phyloP scores from a whole-genome alignment of 2,329 filamentous ascomycete genomes.

The Magnaporthiopsis poae region DNA sequence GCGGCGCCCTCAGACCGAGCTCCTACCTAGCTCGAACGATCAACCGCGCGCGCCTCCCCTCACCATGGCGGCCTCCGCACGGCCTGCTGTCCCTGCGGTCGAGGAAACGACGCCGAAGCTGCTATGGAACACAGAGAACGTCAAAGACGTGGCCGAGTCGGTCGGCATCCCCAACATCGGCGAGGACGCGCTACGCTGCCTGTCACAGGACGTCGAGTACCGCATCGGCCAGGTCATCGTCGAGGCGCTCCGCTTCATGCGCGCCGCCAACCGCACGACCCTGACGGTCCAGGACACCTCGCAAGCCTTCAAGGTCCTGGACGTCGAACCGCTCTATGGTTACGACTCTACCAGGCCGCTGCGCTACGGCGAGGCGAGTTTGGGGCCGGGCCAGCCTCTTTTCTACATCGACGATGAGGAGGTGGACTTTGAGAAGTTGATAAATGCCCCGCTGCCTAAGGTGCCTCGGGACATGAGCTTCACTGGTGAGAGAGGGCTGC shows the following conservation, averaged over 20 bases:
- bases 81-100: constrained; percentile 11
- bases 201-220: constrained; percentile 92
- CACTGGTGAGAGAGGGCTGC: constrained; percentile 54
- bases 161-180: constrained; percentile 74
- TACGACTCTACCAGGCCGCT: constrained; percentile 87
- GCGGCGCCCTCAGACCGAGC: background rate
- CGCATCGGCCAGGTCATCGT: constrained; percentile 86
- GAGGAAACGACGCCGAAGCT: constrained; percentile 35
- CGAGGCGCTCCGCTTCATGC: constrained; percentile 93
- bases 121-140: constrained; percentile 93
- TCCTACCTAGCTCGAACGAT: too few species aligned
- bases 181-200: constrained; percentile 76
- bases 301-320: constrained; percentile 72
- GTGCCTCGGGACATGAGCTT: constrained; percentile 88
- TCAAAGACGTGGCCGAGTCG: constrained; percentile 90
- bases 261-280: constrained; percentile 73
- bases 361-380: constrained; percentile 82
- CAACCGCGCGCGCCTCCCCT: background rate
- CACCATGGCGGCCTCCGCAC: constrained; percentile 1
- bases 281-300: constrained; percentile 83
- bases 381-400: constrained; percentile 85
- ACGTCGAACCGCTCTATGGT: constrained; percentile 90
- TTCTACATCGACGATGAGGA: constrained; percentile 98
- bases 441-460: constrained; percentile 90
- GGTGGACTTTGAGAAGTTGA: constrained; percentile 96